Evolutionary conservation across 169 alveolate species (phyloP), one percentile per base, ranked within the genome.

Genomic region (Plasmodium chabaudi): DNA sequence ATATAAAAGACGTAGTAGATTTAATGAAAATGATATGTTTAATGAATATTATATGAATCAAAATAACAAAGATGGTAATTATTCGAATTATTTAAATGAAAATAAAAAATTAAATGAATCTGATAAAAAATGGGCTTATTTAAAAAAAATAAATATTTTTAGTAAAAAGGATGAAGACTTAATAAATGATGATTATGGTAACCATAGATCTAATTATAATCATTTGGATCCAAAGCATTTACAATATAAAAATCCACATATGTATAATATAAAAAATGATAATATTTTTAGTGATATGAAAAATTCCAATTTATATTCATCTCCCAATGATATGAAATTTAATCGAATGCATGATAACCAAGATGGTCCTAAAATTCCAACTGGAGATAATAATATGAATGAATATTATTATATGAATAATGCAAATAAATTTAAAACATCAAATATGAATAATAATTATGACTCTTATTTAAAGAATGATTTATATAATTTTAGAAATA

Each of bases 81-180:
- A 69, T 55, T 56, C 63, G 21, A 44, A 69, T 27, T 69, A 69
- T 34, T 55, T 69, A 69, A 69, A 69, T 46, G 57, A 56, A 19
- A 65, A 25, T 69, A 79, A 65, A 46, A 79, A 79, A 59, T 57
- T 49, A 57, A 67, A 17, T 19, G 89, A 64, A 57, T 49, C 69
- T 9, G 79, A 67, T n/a, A 79, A 67, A 25, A 79, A 65, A 15
- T 79, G 89, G 89, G 49, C 77, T 27, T 79, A 79, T 60, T 60
- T 79, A 46, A 79, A 65, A 49, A 79, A 79, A 53, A 51, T 79
- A 67, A 79, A 79, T 17, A 53, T 79, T 51, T 65, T 67, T 67
- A 67, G 42, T 44, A 42, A 47, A 79, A 79, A 64, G 34, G 79
- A 75, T 53, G 75, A 75, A 19, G 39, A 42, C 17, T n/a, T 47